A percentile compares a stretch with the other conserved stretches of the same genome.
Evolutionary conservation across 2,329 filamentous ascomycete genomes (phyloP).

Genomic region (Scorias spongiosa): DNA sequence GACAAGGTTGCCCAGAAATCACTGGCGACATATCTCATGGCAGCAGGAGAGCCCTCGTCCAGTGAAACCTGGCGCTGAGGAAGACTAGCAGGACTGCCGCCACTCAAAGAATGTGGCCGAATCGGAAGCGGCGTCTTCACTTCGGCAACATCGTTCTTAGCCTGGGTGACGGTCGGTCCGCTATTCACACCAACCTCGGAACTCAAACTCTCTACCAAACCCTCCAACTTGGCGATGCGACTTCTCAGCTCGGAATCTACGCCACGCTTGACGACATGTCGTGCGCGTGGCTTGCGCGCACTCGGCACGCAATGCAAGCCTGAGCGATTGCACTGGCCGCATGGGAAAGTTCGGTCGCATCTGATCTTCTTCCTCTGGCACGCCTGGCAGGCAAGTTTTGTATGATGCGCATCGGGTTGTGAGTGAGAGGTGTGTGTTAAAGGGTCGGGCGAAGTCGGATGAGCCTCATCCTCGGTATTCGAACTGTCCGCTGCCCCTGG

Average conservation of each 20-base stretch:
- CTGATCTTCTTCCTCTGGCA: constrained; percentile 18
- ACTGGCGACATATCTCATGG: constrained; percentile 14
- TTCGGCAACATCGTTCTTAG: neutral
- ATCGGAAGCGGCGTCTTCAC: neutral
- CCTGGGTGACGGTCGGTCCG: neutral
- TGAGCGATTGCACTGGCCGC: constrained; percentile 15
- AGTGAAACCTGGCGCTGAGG: neutral
- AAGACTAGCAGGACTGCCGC: neutral
- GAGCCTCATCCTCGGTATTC: neutral
- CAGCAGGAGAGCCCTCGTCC: neutral
- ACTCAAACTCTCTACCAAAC: constrained; percentile 15
- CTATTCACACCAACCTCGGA: constrained; percentile 8
- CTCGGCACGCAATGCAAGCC: constrained; percentile 11
- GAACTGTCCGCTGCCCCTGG: neutral
- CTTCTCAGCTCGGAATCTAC: constrained; percentile 14
- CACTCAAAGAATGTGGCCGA: neutral
- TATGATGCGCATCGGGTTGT: constrained; percentile 5
- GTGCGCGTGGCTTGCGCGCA: constrained; percentile 13
- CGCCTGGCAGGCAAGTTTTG: constrained; percentile 17
- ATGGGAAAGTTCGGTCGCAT: constrained; percentile 15
- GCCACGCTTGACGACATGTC: constrained; percentile 13
- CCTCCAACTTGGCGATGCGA: constrained; percentile 17
- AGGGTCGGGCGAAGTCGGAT: neutral
- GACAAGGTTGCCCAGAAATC: constrained; percentile 19
- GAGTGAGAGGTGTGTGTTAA: neutral